phyloP scores from a whole-genome alignment of 2,329 filamentous ascomycete genomes.

The Aspergillus pseudonomiae region DNA sequence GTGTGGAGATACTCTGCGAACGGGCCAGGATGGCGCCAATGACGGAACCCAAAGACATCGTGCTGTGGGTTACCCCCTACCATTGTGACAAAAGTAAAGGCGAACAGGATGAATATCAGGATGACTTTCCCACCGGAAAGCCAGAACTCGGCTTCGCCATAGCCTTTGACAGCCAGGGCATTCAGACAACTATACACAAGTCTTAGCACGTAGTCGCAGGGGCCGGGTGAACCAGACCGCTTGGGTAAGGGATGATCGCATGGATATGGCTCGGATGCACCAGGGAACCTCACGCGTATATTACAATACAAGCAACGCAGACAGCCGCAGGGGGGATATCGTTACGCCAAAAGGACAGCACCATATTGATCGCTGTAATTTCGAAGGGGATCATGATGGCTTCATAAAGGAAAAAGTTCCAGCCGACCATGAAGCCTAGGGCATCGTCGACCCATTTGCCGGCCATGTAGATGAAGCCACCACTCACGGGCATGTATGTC shows the following conservation, averaged over 20 bases:
- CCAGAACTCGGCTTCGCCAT: conserved; percentile 63
- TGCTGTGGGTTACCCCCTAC: conserved; percentile 74
- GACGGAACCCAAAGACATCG: conserved; percentile 71
- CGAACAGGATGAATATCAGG: conserved; percentile 67
- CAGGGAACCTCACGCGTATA: conserved; percentile 28
- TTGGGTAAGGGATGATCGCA: not conserved
- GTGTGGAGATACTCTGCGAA: conserved; percentile 66
- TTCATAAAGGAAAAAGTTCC: conserved; percentile 54
- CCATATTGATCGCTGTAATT: conserved; percentile 46
- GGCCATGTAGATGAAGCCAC: conserved; percentile 45
- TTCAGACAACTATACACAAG: conserved; percentile 58
- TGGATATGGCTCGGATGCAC: not conserved
- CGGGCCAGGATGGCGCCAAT: conserved; percentile 64
- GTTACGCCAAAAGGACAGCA: conserved; percentile 45
- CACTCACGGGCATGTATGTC: conserved; percentile 46
- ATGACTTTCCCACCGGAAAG: conserved; percentile 64
- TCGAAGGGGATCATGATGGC: conserved; percentile 45
- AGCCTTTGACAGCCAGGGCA: conserved; percentile 68
- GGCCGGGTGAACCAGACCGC: not conserved
- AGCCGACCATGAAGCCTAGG: conserved; percentile 48
- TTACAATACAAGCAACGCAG: conserved; percentile 28
- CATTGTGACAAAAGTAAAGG: conserved; percentile 79
- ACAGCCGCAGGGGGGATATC: conserved; percentile 43
- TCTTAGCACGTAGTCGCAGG: conserved; percentile 3
- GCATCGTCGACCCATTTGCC: conserved; percentile 51